Evolutionary conservation across 768 basidiomycete genomes (phyloP), one percentile per base, ranked within the genome.

Genomic region (Boletus fagicola): DNA sequence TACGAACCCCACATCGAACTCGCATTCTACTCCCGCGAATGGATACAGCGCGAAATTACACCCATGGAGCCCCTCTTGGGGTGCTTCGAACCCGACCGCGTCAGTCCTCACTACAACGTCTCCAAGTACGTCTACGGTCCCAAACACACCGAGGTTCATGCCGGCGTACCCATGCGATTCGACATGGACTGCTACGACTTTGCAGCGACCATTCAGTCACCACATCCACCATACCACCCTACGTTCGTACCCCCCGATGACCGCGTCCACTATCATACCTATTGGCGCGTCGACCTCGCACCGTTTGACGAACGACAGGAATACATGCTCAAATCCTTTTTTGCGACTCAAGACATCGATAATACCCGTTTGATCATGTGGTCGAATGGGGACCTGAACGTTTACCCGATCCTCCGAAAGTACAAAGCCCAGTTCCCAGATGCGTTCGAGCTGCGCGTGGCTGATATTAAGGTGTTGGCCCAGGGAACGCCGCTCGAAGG

Each of bases 151-250:
- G 86, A 89, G 59, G 79, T 97, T 11, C 88, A 95, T 54, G 85
- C 92, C 0, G 94, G 94, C 18, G 77, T 92, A 62, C 77, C 84
- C 3, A 78, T 98, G 78, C 80, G 82, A 51, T 78, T 90, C 60
- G 90, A 90, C 38, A 77, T 92, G 77, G 90, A 94, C 69, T 98
- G 96, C 74, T 98, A 95, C 68, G 86, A 93, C 68, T 95, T 94
- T 72, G 90, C 94, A 4, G 87, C 87, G 15, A 94, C 92, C 16
- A 82, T 98, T 24, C 83, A 81, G 51, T 22, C 68, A 9, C 56
- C 69, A 12, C 22, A n/a, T 9, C 56, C 35, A 36, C 28, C 48
- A 31, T 43, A 33, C 40, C 38, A 56, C 42, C 20, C n/a, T 22
- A 16, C 16, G 28, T 69, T 40, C 53, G 58, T 68, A 44, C 40